Evolutionary conservation across 176 grass and related monocot genomes (phyloP), one percentile per base, ranked within the genome.

Genomic region (Alloteropsis semialata): DNA sequence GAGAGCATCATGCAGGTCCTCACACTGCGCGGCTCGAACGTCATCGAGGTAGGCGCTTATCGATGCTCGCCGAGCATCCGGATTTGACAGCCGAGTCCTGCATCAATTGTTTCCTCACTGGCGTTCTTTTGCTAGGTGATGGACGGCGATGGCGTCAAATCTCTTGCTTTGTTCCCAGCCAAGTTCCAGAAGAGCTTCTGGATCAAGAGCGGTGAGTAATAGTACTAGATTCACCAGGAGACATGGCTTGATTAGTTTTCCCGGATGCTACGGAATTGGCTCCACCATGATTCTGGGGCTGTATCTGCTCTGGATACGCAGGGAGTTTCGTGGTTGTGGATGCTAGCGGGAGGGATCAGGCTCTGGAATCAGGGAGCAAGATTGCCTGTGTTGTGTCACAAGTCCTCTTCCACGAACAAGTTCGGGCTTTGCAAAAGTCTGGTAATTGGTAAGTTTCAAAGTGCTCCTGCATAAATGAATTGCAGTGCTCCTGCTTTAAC

Each of bases 131-230:
- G 72, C 29, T 83, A 98, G 96, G 96, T 98, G 29, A 88, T 93
- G 76, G 96, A 98, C 87, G 81, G 71, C 65, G 65, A 87, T 81
- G 87, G 87, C 43, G 72, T 95, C 33, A 87, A 87, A 54, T 99
- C 93, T 28, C 91, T 99, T 5, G 96, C 96, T 50, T 48, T 99
- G 72, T 93, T 99, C 60, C 96, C 93, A 9, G 96, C 96, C 61
- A 96, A 96, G 78, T 98, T 98, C 53, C 92, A 95, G 25, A 98
- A 87, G 91, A 98, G 93, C 85, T 91, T 98, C 62, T 98, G 96
- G 93, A 98, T 98, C 37, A 98, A 98, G 87, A 93, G 61, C 69
- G 91, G 96, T 95, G 66, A 74, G 82, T 57, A 36, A 13, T 48
- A n/a, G n/a, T n/a, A 9, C 10, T n/a, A 5, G n/a, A 19, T 30